phyloP scores from a whole-genome alignment of 2,329 filamentous ascomycete genomes.

The Domatiomyces catenatus region DNA sequence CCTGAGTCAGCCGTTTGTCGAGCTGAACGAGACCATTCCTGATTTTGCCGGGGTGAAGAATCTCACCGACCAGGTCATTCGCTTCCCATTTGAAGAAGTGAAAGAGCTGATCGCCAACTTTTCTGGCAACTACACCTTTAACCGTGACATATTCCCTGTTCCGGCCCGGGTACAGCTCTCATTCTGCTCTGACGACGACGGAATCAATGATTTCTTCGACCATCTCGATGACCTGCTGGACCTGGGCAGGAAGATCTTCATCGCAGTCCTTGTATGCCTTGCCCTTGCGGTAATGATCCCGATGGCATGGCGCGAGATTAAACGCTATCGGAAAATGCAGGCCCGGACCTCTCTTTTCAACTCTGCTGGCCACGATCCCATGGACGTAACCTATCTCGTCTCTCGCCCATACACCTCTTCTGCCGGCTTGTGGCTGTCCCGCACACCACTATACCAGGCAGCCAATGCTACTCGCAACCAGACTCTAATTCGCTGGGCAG shows the following conservation, averaged over 20 bases:
- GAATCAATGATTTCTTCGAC: conserved; percentile 71
- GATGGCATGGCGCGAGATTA: conserved; percentile 68
- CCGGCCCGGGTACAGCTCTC: conserved; percentile 66
- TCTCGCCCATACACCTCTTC: conserved; percentile 64
- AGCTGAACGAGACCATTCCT: conserved; percentile 65
- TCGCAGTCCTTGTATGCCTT: conserved; percentile 55
- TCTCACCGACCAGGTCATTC: conserved; percentile 58
- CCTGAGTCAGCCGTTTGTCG: conserved; percentile 52
- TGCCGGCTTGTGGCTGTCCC: conserved; percentile 45
- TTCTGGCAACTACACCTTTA: conserved; percentile 60
- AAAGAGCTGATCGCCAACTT: conserved; percentile 56
- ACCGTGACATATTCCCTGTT: conserved; percentile 63
- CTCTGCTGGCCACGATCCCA: conserved; percentile 54
- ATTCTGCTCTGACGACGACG: conserved; percentile 78
- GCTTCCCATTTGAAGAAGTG: conserved; percentile 66
- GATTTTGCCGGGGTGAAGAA: conserved; percentile 74
- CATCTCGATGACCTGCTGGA: conserved; percentile 51
- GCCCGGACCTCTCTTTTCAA: conserved; percentile 52
- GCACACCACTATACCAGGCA: conserved; percentile 36
- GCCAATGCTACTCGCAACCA: conserved; percentile 51
- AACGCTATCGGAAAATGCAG: conserved; percentile 58
- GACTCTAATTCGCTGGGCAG: conserved; percentile 62
- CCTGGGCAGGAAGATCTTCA: conserved; percentile 57
- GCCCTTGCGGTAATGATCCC: conserved; percentile 60
- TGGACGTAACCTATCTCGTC: conserved; percentile 80